Evolutionary conservation across 1,284 basidiomycete species (phyloP), one percentile per base, ranked within the genome.

Genomic region (Microbotryum saponariae): DNA sequence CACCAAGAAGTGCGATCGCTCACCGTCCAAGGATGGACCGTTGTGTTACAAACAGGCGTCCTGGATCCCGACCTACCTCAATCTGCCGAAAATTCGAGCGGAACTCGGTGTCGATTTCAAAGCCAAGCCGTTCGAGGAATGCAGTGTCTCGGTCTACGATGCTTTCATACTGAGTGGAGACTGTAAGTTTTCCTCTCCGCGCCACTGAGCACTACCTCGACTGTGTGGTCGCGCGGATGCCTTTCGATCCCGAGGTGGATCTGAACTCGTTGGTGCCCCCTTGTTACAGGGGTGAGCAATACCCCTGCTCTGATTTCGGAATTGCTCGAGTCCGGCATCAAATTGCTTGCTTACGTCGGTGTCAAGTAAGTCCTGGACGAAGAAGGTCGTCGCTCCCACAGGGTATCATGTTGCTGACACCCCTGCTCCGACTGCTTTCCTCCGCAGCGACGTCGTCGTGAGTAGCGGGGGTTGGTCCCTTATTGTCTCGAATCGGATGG

Each of bases 331-430:
- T 82, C 83, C 62, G 88, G 87, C 47, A 79, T 92, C 56, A 78
- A 87, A 59, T 77, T 93, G 45, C 77, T 92, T 46, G 84, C 91
- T 45, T 92, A 91, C 72, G 87, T 88, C 59, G 89, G 37, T 2
- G 88, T 25, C 85, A 88, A 71, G 85, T 87, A 80, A 90, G 92
- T 75, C 85, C 86, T 78, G 86, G 74, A 37, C 10, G 42, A 20
- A 25, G 16, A 2, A 31, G 10, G 9, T 9, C 31, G 31, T 31
- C 31, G 7, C 8, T 31, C 9, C 7, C 8, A 31, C 37, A 6
- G 21, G 10, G n/a, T n/a, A 23, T 54, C 5, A 25, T 27, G 29
- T 45, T 25, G 25, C 48, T 49, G 18, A 21, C 7, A 18, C 89
- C 88, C 88, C 75, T 86, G 51, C 33, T 79, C 4, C 25, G 25